Percentiles rank a stretch among this genome's conserved stretches.
phyloP scores from a whole-genome alignment of 164 flowering plant genomes.

The Vitis vinifera region DNA sequence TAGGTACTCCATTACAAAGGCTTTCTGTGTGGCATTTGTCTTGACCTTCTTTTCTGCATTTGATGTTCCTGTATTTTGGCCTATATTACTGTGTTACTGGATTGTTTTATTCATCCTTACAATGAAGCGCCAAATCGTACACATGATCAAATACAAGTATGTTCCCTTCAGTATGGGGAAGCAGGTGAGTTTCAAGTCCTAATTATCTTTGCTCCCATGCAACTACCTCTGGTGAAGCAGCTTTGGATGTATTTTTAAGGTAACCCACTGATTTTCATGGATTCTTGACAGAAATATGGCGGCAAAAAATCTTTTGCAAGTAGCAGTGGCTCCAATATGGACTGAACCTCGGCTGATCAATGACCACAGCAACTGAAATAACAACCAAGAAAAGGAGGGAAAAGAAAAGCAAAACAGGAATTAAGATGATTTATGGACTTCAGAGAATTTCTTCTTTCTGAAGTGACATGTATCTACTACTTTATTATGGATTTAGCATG shows the following conservation, averaged over 20 bases:
- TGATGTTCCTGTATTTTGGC: conserved; percentile 78
- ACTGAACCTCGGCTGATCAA: conserved; percentile 22
- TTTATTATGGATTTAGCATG: conserved; percentile 9
- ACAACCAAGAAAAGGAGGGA: background rate
- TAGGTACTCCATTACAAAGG: conserved; percentile 70
- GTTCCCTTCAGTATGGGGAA: conserved; percentile 57
- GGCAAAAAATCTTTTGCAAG: conserved; percentile 43
- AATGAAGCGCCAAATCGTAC: conserved; percentile 67
- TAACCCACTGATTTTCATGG: background rate
- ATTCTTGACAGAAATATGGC: conserved; percentile 39
- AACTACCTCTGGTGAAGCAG: background rate
- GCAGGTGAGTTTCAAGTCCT: conserved; percentile 37
- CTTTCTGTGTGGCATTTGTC: conserved; percentile 49
- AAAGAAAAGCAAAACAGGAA: conserved; percentile 3
- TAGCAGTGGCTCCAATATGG: conserved; percentile 32
- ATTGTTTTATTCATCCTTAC: conserved; percentile 55
- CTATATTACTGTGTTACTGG: conserved; percentile 62
- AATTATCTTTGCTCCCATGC: background rate
- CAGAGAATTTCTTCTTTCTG: conserved; percentile 1
- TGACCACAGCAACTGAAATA: background rate
- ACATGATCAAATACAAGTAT: conserved; percentile 65
- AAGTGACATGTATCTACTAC: conserved; percentile 11
- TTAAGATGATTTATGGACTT: conserved; percentile 8
- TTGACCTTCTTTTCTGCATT: conserved; percentile 69
- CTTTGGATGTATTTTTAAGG: background rate